Conservation (phyloP, 177 flowering plant species). For the Vitis hybrid region DNA sequence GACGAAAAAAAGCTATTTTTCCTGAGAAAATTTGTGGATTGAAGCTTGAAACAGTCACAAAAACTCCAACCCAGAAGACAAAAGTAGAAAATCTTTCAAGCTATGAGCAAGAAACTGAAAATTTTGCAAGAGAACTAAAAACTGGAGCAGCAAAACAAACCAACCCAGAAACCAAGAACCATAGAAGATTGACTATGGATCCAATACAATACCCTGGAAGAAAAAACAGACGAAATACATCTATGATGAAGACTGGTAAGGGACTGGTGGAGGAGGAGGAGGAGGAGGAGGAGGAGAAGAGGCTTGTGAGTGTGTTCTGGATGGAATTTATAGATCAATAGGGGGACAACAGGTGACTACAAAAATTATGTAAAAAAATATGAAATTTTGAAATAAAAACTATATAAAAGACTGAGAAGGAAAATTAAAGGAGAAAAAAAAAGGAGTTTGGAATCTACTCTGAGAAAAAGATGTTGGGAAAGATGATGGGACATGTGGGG, state of each 20-base stretch:
- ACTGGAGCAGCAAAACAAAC: too few species aligned
- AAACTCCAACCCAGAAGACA: constrained; percentile 5
- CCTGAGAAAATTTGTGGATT: not conserved
- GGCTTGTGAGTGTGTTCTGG: constrained; percentile 11
- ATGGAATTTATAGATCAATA: constrained; percentile 32
- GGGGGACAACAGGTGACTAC: not conserved
- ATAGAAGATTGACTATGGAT: not conserved
- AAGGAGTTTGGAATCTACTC: constrained; percentile 24
- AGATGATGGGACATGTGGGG: constrained; percentile 41
- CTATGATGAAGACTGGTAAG: not conserved
- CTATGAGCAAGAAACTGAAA: too few species aligned
- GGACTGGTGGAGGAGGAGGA: constrained; percentile 6
- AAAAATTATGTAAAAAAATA: not conserved
- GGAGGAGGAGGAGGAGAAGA: constrained; percentile 17
- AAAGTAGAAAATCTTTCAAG: not conserved
- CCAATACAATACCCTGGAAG: not conserved
- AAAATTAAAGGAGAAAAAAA: constrained; percentile 1
- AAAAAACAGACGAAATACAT: not conserved
- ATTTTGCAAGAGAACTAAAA: too few species aligned
- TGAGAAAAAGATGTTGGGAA: constrained; percentile 15
- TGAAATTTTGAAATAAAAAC: too few species aligned
- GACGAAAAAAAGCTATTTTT: not conserved
- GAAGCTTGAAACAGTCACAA: not conserved
- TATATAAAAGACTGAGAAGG: not conserved
- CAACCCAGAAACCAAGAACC: not conserved